Percentiles rank a stretch among this genome's conserved stretches.
Conservation (phyloP, 192 early-diverging fungal species). For the Pilobolus umbonatus region DNA sequence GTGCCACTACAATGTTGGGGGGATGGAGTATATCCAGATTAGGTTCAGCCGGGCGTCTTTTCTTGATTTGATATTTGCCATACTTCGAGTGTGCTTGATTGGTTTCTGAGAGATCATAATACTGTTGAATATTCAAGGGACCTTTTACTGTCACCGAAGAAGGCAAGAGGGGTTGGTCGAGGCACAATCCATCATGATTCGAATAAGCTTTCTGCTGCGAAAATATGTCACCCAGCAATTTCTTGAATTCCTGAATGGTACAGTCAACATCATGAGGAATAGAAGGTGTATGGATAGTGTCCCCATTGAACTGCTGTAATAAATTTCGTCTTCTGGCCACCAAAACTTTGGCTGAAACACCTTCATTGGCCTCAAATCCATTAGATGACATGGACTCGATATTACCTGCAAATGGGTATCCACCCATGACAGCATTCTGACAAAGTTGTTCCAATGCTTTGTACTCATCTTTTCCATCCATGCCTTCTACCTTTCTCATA, state of each 20-base stretch:
- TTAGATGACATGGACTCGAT: slow-evolving; percentile 39
- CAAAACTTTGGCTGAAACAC: slow-evolving; percentile 43
- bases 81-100: slow-evolving; percentile 52
- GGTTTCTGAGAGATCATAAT: slow-evolving; percentile 40
- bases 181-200: slow-evolving; percentile 1
- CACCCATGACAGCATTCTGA: slow-evolving; percentile 46
- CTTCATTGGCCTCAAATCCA: slow-evolving; percentile 43
- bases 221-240: slow-evolving; percentile 25
- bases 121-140: slow-evolving; percentile 42
- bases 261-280: slow-evolving; percentile 19
- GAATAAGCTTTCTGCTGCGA: slow-evolving; percentile 7
- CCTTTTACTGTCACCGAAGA: slow-evolving; percentile 29
- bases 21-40: slow-evolving; percentile 37
- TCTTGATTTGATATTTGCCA: slow-evolving; percentile 49
- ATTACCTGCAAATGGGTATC: slow-evolving; percentile 46
- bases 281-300: slow-evolving; percentile 24
- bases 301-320: slow-evolving; percentile 32
- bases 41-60: slow-evolving; percentile 40
- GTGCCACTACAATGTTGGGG: slow-evolving; percentile 49
- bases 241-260: slow-evolving; percentile 28
- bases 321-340: slow-evolving; percentile 41
- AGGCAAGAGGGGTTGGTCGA: slow-evolving; percentile 19
- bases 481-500: neutral
- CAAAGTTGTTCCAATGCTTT: slow-evolving; percentile 39
- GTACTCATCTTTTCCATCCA: slow-evolving; percentile 5